phyloP scores from a whole-genome alignment of 352 stramenopile species.

The Aphanomyces stellatus region DNA sequence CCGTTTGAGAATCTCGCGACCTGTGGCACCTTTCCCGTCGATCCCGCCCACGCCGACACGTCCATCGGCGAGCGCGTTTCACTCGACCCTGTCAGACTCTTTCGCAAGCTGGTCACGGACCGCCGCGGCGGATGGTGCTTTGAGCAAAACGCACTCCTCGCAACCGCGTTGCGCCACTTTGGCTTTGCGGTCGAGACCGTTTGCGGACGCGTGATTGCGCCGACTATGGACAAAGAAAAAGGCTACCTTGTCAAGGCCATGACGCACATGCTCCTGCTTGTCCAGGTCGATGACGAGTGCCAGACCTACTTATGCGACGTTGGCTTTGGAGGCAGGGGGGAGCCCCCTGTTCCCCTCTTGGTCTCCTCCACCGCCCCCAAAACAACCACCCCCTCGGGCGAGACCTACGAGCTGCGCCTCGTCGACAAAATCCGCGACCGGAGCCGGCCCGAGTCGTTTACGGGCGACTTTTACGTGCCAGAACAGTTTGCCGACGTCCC shows the following conservation, averaged over 20 bases:
- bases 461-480: background rate
- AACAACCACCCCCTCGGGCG: background rate
- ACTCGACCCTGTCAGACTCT: background rate
- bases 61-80: conserved; percentile 8
- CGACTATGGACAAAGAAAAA: background rate
- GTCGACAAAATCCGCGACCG: background rate
- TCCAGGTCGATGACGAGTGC: background rate
- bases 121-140: conserved; percentile 15
- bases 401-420: background rate
- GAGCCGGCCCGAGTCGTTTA: background rate
- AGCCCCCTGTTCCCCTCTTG: conserved; percentile 2
- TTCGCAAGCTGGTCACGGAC: conserved; percentile 13
- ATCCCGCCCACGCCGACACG: background rate
- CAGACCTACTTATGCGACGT: conserved; percentile 14
- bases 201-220: background rate
- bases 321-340: conserved; percentile 7
- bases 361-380: background rate
- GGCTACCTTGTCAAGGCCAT: background rate
- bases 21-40: background rate
- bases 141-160: conserved; percentile 15
- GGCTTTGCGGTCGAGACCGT: conserved; percentile 6
- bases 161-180: background rate
- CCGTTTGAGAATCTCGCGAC: conserved; percentile 15
- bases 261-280: conserved; percentile 4
- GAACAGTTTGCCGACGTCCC: background rate